Evolutionary conservation across 352 stramenopile species (phyloP), one percentile per base, ranked within the genome.

Genomic region (Plasmopara halstedii): DNA sequence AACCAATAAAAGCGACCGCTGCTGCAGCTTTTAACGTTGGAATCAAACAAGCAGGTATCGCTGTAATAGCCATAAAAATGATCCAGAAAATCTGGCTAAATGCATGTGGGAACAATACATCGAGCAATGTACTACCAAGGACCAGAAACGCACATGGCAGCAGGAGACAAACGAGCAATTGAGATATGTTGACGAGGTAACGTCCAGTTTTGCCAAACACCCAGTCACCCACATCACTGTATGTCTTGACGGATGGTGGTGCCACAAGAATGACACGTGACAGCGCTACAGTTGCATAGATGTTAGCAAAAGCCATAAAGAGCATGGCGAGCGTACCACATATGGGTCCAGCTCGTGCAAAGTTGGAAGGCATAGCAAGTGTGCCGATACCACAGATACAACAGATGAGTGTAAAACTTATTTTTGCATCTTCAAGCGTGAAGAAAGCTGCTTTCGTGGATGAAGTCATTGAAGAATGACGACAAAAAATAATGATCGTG

Each of bases 231-330:
- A 79, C 53, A 33, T 79, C 68, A 9, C 58, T 59, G 40, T 68
- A 76, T 6, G 68, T 79, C 43, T 68, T 67, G 22, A 79, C 64
- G 14, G 53, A 66, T 6, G 46, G 19, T 0, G 68, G 68, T 13
- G 68, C 68, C 2, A 56, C 62, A 3, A 65, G 43, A 34, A 79
- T 58, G 42, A 76, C 64, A 22, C 67, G 72, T 25, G 56, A 65
- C 25, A 62, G 42, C 6, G 64, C 43, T n/a, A 85, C 57, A 11
- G 67, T 71, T 0, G 73, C 59, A 53, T 83, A 85, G 42, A 82
- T 67, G 46, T 83, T 85, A 22, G 64, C 68, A 39, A 73, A 74
- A 0, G 70, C 73, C 73, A 85, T 85, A 36, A 85, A 74, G 9
- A 74, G 42, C 42, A 82, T 57, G 3, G 65, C 73, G 42, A 79